Evolutionary conservation across 441 rosid genomes (phyloP).

Genomic region (Gossypium gossypioides): DNA sequence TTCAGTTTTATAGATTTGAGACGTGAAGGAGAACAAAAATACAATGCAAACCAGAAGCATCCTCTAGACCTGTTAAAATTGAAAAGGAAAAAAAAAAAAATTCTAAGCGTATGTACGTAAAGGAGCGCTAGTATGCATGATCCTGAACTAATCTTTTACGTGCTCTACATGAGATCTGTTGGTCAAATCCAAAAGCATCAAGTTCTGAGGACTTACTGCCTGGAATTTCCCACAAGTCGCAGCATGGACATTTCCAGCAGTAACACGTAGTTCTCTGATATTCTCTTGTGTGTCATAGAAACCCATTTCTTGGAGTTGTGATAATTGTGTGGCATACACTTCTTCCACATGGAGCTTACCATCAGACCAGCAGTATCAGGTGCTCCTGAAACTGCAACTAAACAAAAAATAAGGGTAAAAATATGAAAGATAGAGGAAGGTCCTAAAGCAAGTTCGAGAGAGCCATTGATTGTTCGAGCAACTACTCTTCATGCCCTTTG

Average conservation of each 20-base stretch:
- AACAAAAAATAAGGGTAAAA: neutral
- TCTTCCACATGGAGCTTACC: conserved; percentile 28
- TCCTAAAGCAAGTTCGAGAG: neutral
- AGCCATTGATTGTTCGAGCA: neutral
- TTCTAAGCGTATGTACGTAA: conserved; percentile 3
- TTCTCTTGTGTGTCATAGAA: conserved; percentile 76
- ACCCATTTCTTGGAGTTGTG: conserved; percentile 87
- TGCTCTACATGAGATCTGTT: neutral
- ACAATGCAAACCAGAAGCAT: neutral
- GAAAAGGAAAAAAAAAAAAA: neutral
- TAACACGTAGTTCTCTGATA: conserved; percentile 63
- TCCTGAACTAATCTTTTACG: conserved; percentile 10
- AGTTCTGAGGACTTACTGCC: conserved; percentile 27
- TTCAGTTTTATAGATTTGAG: neutral
- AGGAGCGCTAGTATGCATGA: neutral
- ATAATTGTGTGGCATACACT: conserved; percentile 60
- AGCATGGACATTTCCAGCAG: conserved; percentile 73
- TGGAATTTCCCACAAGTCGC: conserved; percentile 61
- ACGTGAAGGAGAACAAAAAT: neutral
- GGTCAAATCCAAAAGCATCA: neutral
- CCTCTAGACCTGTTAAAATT: neutral
- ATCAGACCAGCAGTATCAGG: conserved; percentile 22
- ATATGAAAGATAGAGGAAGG: neutral
- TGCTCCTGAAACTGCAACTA: conserved; percentile 23
- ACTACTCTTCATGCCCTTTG: neutral